These are phyloP conservation scores for Simmondsia chinensis DNA, from an alignment of 148 eudicot species.

Conservation along the genomic window DNA sequence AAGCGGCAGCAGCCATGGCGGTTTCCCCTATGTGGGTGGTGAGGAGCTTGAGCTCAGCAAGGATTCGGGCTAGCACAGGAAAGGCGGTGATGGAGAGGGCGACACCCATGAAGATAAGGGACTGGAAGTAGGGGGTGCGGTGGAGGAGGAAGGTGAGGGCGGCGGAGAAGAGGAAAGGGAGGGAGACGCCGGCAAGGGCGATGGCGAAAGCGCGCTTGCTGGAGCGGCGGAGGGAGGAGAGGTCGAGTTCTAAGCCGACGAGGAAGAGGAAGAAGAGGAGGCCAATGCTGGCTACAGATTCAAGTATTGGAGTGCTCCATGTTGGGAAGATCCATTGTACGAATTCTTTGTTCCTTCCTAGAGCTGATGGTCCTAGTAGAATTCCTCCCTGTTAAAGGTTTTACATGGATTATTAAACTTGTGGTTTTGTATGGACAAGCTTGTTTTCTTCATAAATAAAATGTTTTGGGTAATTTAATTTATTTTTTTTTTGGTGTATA, in stretches of 20 bases:
- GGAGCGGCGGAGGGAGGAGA: constrained; percentile 15
- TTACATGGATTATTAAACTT: neutral
- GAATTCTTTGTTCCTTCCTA: constrained; percentile 29
- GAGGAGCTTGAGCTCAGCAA: constrained; percentile 42
- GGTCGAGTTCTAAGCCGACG: constrained; percentile 46
- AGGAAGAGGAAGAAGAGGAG: constrained; percentile 46
- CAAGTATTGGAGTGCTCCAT: constrained; percentile 31
- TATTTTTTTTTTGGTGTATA: too few species aligned
- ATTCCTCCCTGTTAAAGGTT: constrained; percentile 32
- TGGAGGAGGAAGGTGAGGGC: constrained; percentile 29
- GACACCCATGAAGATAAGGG: too few species aligned
- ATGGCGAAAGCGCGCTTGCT: constrained; percentile 34
- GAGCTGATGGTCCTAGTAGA: constrained; percentile 47
- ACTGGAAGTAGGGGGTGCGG: too few species aligned
- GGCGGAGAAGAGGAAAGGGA: constrained; percentile 34
- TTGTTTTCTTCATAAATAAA: too few species aligned
- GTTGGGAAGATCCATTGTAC: constrained; percentile 26
- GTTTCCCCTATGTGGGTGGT: constrained; percentile 41
- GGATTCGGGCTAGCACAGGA: too few species aligned
- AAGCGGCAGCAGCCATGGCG: constrained; percentile 48
- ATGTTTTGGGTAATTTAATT: too few species aligned
- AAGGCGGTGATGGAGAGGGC: too few species aligned
- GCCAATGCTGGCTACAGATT: constrained; percentile 42
- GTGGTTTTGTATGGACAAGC: too few species aligned
- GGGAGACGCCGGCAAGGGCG: constrained; percentile 33